Evolutionary conservation across 2,329 filamentous ascomycete species (phyloP), one percentile per base, ranked within the genome.

Genomic region (Fusarium buxicola): DNA sequence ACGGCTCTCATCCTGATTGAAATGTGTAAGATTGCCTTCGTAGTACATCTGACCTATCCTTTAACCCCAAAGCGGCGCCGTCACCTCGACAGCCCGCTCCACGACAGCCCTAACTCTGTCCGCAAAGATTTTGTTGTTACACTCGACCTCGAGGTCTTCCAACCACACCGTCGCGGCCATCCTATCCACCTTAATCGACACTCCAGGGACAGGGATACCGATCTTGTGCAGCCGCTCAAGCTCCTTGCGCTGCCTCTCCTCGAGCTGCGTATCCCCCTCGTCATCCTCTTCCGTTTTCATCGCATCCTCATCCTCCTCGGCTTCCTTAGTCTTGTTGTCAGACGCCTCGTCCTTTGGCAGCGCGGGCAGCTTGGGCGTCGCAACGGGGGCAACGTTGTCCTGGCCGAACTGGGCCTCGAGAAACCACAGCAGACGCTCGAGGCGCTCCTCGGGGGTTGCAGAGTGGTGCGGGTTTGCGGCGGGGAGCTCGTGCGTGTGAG

Each of bases 371-470:
- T 88, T 85, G 58, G 92, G 80, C 72, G 77, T 80, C 34, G 89
- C 84, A 65, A 98, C 91, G 5, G 94, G 93, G 1, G 85, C 82
- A 54, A 98, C 88, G 58, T 92, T 89, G 63, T 95, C 89, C 28
- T 87, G 83, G 60, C 95, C 95, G 73, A 99, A 99, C 75, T 99
- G 95, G 3, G 94, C 92, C 81, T 99, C 95, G 12, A 99, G 89
- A 81, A 99, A 97, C 87, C 97, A 92, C 78, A 96, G 90, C 16
- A 99, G 87, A 30, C 94, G 89, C 62, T 90, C 86, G 35, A 98
- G 87, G 35, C 92, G 90, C 68, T 96, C 92, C 39, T 89, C 83
- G 1, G 93, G 83, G 9, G 85, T 85, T 36, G 92, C 78, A 39
- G 90, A 85, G 11, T 89, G 85, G 75, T 96, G 92, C 0, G 89